Percentiles rank a stretch among this genome's conserved stretches.
phyloP scores from a whole-genome alignment of 2,329 filamentous ascomycete species.

The Neonectria magnoliae region DNA sequence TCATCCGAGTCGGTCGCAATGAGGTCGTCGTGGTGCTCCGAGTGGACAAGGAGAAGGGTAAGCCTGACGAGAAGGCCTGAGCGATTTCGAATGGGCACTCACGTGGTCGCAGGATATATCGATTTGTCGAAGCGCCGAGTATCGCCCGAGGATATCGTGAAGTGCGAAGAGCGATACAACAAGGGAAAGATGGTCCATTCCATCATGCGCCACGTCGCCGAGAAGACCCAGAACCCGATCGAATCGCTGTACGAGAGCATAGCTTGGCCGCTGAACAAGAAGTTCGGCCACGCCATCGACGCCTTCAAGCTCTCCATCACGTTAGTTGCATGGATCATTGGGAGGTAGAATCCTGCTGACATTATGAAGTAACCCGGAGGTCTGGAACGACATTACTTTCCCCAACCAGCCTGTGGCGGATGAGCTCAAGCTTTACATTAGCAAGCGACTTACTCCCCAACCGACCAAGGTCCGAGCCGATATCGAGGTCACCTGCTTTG shows the following conservation, averaged over 20 bases:
- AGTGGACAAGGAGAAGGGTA: slow-evolving; percentile 99
- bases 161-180: slow-evolving; percentile 99
- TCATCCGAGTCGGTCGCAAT: slow-evolving; percentile 97
- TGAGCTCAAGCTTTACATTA: slow-evolving; percentile 93
- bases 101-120: slow-evolving; percentile 74
- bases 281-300: slow-evolving; percentile 95
- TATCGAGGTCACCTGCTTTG: slow-evolving; percentile 94
- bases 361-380: slow-evolving; percentile 81
- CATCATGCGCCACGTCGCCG: slow-evolving; percentile 98
- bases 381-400: slow-evolving; percentile 94
- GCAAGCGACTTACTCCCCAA: slow-evolving; percentile 95
- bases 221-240: slow-evolving; percentile 95
- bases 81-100: slow-evolving; percentile 38
- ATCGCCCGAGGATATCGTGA: slow-evolving; percentile 95
- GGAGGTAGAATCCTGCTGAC: slow-evolving; percentile 25
- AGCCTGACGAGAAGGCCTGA: slow-evolving; percentile 36
- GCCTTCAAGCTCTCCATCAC: slow-evolving; percentile 99
- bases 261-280: slow-evolving; percentile 97
- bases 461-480: slow-evolving; percentile 99
- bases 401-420: slow-evolving; percentile 85
- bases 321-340: slow-evolving; percentile 58
- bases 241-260: slow-evolving; percentile 94
- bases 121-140: slow-evolving; percentile 99
- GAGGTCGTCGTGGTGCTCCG: slow-evolving; percentile 98
- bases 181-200: slow-evolving; percentile 99